Base-by-base conservation (phyloP, 345 rosid genomes). In the Dovyalis caffra region DNA sequence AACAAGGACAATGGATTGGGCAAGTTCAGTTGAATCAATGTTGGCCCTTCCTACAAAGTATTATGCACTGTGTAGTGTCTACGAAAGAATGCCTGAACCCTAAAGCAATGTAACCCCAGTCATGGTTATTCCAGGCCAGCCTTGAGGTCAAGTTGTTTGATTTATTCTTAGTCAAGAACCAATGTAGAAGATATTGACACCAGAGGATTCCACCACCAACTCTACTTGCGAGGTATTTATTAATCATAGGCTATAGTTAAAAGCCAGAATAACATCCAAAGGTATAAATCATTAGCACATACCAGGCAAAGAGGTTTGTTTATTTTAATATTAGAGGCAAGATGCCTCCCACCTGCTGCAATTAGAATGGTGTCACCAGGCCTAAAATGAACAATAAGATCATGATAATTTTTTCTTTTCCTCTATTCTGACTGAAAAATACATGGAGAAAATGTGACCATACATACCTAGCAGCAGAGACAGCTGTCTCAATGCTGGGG, bases 311-410 rank as follows among this genome's bases (percentile, higher is more conserved):
- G 90, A 47, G 98, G 96, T 80, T 91, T 95, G 43, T 81, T 79
- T 65, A 95, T 93, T 85, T 91, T 97, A 87, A 93, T 89, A 70
- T 91, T 87, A 71, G 95, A 91, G 78, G 87, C 91, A 64, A 53
- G 86, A 88, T 93, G 91, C 74, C 64, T 86, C 70, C 94, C 91
- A 16, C 99, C 99, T 49, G 96, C 86, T 73, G 89, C 88, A 75
- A 95, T 93, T 78, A 95, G 87, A 81, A 95, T 95, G 76, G 97
- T 91, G 76, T 95, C 98, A 61, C 97, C 98, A 5, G 97, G 95
- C 82, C 98, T 95, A 86, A 25, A 78, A n/a, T 76, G 73, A 68
- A 85, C 69, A 40, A 84, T 70, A 21, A n/a, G n/a, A 64, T 34
- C 25, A 83, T 77, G 38, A 83, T 82, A 18, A 66, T 71, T 38